phyloP scores from a whole-genome alignment of 2,329 filamentous ascomycete species.

The Calonectria fujianensis region DNA sequence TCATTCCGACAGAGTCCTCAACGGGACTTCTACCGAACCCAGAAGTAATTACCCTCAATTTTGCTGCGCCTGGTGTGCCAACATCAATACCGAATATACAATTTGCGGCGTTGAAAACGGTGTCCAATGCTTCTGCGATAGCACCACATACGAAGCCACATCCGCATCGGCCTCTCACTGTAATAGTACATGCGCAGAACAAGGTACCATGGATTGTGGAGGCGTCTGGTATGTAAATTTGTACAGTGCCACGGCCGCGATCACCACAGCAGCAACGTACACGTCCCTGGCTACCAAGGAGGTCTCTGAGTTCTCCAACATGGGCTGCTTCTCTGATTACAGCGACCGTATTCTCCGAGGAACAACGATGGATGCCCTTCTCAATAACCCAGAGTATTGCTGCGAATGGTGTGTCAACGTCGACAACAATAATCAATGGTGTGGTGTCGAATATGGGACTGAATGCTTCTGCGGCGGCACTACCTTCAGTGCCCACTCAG shows the following conservation, averaged over 20 bases:
- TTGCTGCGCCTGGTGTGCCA: constrained; percentile 29
- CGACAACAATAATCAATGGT: constrained; percentile 21
- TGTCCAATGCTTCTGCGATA: constrained; percentile 20
- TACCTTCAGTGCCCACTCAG: constrained; percentile 1
- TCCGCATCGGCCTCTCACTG: not conserved
- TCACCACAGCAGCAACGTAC: not conserved
- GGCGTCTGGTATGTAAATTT: not conserved
- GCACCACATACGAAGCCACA: not conserved
- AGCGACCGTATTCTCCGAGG: constrained; percentile 11
- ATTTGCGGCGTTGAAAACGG: constrained; percentile 23
- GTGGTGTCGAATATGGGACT: constrained; percentile 4
- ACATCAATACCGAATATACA: constrained; percentile 8
- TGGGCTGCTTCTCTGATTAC: constrained; percentile 13
- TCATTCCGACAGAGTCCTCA: not conserved
- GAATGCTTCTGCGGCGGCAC: constrained; percentile 21
- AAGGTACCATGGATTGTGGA: not conserved
- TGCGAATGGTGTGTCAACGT: constrained; percentile 27
- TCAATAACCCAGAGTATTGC: constrained; percentile 2
- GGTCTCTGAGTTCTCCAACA: not conserved
- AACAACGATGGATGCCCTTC: not conserved
- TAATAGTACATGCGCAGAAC: constrained; percentile 11
- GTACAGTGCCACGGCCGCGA: constrained; percentile 15
- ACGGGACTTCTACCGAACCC: not conserved
- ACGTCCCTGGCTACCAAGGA: not conserved
- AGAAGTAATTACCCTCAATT: constrained; percentile 10